phyloP scores from a whole-genome alignment of 2,329 filamentous ascomycete species.

The Tricladium varicosporioides region DNA sequence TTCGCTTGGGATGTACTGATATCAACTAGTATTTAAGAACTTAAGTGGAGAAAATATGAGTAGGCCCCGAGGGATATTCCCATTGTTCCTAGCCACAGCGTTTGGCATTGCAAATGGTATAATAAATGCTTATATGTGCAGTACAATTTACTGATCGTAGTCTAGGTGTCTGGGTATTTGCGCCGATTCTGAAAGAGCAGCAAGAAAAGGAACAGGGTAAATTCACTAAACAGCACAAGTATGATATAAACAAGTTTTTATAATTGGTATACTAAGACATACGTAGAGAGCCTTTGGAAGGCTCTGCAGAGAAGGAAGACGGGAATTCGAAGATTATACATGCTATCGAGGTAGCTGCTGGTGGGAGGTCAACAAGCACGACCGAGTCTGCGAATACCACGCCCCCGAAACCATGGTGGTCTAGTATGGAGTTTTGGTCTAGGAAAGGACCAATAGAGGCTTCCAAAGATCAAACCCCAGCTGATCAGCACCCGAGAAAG shows the following conservation, averaged over 20 bases:
- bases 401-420: not conserved
- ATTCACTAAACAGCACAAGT: not conserved
- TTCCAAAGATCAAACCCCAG: not conserved
- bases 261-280: not conserved
- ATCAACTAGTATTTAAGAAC: too few species aligned
- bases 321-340: not conserved
- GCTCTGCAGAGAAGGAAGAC: not conserved
- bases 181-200: not conserved
- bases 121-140: not conserved
- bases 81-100: conserved; percentile 28
- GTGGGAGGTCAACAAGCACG: not conserved
- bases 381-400: too few species aligned
- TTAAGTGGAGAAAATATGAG: conserved; percentile 23
- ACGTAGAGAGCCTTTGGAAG: not conserved
- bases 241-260: not conserved
- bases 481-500: not conserved
- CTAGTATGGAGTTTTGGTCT: not conserved
- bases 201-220: not conserved
- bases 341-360: not conserved
- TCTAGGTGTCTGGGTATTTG: not conserved
- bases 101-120: conserved; percentile 34
- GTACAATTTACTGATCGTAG: not conserved
- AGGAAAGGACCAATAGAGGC: not conserved
- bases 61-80: conserved; percentile 27
- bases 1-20: too few species aligned